A percentile compares a stretch with the other conserved stretches of the same genome.
phyloP scores from a whole-genome alignment of 164 flowering plant species.

The Houttuynia cordata region DNA sequence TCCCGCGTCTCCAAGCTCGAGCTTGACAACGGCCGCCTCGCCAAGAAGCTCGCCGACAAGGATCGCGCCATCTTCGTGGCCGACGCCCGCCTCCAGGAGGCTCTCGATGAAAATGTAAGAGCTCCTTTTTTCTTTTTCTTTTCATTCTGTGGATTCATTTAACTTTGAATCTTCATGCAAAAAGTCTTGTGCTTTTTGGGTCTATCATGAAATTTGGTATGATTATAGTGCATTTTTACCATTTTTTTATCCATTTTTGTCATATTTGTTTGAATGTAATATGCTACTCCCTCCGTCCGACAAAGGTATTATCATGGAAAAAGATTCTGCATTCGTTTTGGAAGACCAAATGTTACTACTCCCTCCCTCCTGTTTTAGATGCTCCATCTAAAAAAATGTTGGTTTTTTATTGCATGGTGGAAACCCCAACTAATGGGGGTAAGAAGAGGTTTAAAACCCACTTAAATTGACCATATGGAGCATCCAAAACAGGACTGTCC shows the following conservation, averaged over 20 bases:
- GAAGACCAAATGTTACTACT: too few species aligned
- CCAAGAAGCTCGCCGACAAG: conserved; percentile 51
- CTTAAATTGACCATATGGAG: too few species aligned
- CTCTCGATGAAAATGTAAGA: conserved; percentile 64
- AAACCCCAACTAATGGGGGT: too few species aligned
- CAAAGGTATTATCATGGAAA: background rate
- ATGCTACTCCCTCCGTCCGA: too few species aligned
- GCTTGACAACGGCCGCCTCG: conserved; percentile 37
- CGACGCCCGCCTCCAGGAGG: conserved; percentile 32
- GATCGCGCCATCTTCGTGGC: conserved; percentile 47
- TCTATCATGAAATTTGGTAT: too few species aligned
- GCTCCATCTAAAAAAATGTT: too few species aligned
- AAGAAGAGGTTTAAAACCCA: too few species aligned
- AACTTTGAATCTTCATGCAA: background rate
- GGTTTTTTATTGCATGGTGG: too few species aligned
- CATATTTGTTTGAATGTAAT: too few species aligned
- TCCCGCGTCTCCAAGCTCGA: conserved; percentile 89
- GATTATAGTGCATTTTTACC: background rate
- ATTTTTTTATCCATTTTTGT: background rate
- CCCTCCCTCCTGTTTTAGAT: too few species aligned
- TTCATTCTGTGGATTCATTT: background rate
- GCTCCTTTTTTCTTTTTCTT: background rate
- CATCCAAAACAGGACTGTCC: too few species aligned
- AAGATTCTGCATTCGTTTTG: too few species aligned
- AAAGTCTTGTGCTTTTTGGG: background rate